A percentile compares a stretch with the other conserved stretches of the same genome.
phyloP scores from a whole-genome alignment of 1,139 yeast genomes.

The Sugiyamaella grinbergsii region DNA sequence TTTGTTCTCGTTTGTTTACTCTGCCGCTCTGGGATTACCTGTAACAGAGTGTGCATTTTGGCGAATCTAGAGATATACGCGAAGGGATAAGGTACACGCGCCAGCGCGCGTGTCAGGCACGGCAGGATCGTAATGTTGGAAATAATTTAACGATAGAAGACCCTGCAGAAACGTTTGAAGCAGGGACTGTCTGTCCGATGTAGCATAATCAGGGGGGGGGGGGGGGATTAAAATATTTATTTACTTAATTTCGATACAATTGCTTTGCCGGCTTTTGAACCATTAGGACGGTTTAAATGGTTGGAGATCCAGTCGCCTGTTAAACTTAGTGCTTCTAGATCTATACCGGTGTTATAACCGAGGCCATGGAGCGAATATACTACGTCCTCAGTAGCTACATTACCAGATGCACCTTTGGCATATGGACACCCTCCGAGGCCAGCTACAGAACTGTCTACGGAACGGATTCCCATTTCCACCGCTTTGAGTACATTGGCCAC shows the following conservation, averaged over 20 bases:
- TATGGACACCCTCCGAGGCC: conserved; percentile 47
- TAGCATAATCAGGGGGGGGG: no score
- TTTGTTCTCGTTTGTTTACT: not conserved
- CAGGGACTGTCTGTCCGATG: no score
- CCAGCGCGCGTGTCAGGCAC: not conserved
- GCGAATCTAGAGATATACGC: not conserved
- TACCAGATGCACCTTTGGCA: conserved; percentile 45
- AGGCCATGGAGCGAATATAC: conserved; percentile 43
- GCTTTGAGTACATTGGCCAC: conserved; percentile 43
- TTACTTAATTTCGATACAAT: conserved; percentile 24
- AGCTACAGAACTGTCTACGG: conserved; percentile 41
- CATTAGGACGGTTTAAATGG: conserved; percentile 36
- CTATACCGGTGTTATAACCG: conserved; percentile 42
- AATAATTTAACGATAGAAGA: no score
- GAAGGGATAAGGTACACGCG: no score
- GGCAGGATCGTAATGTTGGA: not conserved
- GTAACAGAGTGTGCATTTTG: not conserved
- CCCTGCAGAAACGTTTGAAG: no score
- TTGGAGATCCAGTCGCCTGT: conserved; percentile 42
- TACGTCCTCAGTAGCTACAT: conserved; percentile 44
- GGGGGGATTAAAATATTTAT: conserved; percentile 1
- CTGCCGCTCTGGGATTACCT: not conserved
- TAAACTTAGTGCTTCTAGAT: conserved; percentile 34
- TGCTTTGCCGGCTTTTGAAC: conserved; percentile 42
- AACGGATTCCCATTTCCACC: conserved; percentile 41